These are phyloP conservation scores for Plasmodium fragile DNA, from an alignment of 169 alveolate genomes.

Conservation along the genomic window DNA sequence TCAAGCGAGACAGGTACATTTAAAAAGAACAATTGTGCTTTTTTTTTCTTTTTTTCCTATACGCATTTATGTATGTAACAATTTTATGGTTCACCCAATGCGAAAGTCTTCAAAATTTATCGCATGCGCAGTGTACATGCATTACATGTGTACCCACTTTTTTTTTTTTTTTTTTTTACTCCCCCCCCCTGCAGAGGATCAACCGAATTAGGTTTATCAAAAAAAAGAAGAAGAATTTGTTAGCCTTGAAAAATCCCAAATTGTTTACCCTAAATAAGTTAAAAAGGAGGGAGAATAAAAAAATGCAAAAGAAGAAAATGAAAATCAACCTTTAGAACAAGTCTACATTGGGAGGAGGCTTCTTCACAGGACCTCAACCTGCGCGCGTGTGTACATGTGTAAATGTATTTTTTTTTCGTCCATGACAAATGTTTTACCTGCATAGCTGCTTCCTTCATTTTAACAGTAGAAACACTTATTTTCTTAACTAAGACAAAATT, in stretches of 20 bases:
- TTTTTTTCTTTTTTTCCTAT: neutral
- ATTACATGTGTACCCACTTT: neutral
- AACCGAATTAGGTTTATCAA: conserved; percentile 44
- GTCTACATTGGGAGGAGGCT: neutral
- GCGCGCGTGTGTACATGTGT: neutral
- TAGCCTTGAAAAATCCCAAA: conserved; percentile 58
- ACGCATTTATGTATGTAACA: neutral
- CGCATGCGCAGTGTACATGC: neutral
- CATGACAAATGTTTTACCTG: neutral
- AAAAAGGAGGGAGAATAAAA: conserved; percentile 55
- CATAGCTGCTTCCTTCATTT: neutral
- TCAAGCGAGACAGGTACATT: conserved; percentile 66
- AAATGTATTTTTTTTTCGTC: neutral
- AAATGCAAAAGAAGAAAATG: conserved; percentile 18
- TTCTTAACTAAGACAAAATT: too few relatives aligned
- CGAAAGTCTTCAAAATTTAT: neutral
- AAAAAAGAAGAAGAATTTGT: conserved; percentile 32
- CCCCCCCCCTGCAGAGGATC: conserved; percentile 22
- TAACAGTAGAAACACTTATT: neutral
- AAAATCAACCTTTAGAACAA: conserved; percentile 21
- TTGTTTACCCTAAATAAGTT: conserved; percentile 20
- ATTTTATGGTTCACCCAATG: neutral
- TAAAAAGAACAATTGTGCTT: conserved; percentile 2
- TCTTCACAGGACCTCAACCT: neutral
- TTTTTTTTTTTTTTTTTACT: conserved; percentile 3